Evolutionary conservation across 768 basidiomycete species (phyloP), one percentile per base, ranked within the genome.

Genomic region (Suillus variegatus): DNA sequence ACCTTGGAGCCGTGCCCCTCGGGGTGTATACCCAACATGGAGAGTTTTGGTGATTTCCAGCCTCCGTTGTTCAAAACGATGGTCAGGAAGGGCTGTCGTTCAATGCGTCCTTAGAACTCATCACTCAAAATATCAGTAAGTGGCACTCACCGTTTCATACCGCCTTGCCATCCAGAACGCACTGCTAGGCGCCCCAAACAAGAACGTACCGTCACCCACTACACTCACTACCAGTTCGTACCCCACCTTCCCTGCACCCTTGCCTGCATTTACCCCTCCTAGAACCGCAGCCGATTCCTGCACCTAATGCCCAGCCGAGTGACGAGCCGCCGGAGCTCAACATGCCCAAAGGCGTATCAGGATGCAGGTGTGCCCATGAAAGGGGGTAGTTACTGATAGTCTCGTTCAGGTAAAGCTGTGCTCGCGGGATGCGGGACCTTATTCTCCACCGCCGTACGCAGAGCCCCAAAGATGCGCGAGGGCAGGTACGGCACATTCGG

Each of bases 1-100:
- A 72, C 70, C 0, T 74, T 77, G 9, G 84, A 79, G 3, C 88
- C 89, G 52, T 84, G 73, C 0, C 90, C 89, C 0, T 71, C 67
- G 0, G 90, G 90, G 68, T 92, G 85, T 0, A 91, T 82, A 4
- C 84, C 84, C 10, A 89, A 76, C 86, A 91, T 85, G 0, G 88
- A 90, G 16, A 84, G 69, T 66, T 82, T 85, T 4, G 90, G 90
- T 0, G 88, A 85, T 69, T 80, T 86, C 88, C 88, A 89, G 0
- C 88, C 89, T 0, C 88, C 89, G 64, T 92, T 92, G 72, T 91
- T 91, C 16, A 92, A 74, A 1, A 92, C 79, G 67, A 92, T 78
- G 0, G 88, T 91, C 35, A 91, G 73, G 78, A 90, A 91, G 1
- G 89, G 90, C 88, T 90, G 65, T 10, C 10, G 32, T 22, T 28